These are phyloP conservation scores for Boletellus sp. DNA, from an alignment of 1,284 basidiomycete species.

Conservation along the genomic window DNA sequence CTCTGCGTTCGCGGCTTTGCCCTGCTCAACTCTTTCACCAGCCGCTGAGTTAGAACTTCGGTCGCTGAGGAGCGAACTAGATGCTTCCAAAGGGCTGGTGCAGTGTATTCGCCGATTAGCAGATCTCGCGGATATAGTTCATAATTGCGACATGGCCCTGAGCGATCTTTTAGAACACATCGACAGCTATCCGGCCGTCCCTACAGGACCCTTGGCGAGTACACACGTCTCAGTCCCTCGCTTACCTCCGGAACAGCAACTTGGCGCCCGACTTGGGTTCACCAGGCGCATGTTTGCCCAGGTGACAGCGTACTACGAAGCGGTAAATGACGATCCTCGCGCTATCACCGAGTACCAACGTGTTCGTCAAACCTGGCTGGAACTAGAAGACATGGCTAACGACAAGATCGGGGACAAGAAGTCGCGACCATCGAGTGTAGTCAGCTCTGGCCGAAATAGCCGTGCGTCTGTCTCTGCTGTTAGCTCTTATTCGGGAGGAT, in stretches of 20 bases:
- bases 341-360: slow-evolving; percentile 56
- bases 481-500: slow-evolving; percentile 23
- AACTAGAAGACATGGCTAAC: slow-evolving; percentile 73
- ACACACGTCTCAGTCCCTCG: slow-evolving; percentile 41
- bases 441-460: slow-evolving; percentile 56
- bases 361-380: slow-evolving; percentile 71
- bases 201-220: slow-evolving; percentile 50
- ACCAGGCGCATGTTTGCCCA: slow-evolving; percentile 49
- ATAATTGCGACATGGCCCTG: slow-evolving; percentile 64
- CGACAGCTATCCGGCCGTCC: slow-evolving; percentile 66
- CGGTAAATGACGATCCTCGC: slow-evolving; percentile 53
- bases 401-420: slow-evolving; percentile 59
- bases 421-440: slow-evolving; percentile 61
- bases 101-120: slow-evolving; percentile 51
- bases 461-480: slow-evolving; percentile 40
- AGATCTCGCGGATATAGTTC: slow-evolving; percentile 45
- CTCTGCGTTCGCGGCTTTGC: slow-evolving; percentile 47
- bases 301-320: slow-evolving; percentile 40
- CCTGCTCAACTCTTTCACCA: slow-evolving; percentile 39
- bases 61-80: slow-evolving; percentile 57
- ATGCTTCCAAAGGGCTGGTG: slow-evolving; percentile 48
- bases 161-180: slow-evolving; percentile 81
- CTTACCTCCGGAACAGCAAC: slow-evolving; percentile 58
- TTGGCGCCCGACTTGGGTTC: slow-evolving; percentile 58
- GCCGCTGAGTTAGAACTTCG: slow-evolving; percentile 53